Percentiles rank a stretch among this genome's conserved stretches.
phyloP scores from a whole-genome alignment of 73 alveolate species.

The Stentor coeruleus region DNA sequence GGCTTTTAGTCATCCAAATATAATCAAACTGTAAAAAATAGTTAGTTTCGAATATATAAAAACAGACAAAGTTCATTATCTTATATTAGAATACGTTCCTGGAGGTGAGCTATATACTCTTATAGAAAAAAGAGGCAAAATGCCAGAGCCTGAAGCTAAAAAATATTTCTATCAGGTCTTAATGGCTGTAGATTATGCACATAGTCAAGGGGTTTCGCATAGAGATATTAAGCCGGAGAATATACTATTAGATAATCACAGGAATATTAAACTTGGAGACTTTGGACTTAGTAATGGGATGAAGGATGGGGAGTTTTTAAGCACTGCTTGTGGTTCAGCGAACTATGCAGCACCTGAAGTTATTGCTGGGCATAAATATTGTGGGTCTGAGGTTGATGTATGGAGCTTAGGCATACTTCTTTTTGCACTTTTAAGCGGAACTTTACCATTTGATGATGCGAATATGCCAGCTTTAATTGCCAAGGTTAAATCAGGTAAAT shows the following conservation, averaged over 20 bases:
- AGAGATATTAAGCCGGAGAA: slow-evolving; percentile 61
- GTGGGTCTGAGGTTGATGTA: slow-evolving; percentile 61
- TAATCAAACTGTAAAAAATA: slow-evolving; percentile 56
- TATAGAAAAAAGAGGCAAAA: slow-evolving; percentile 75
- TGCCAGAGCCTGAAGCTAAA: slow-evolving; percentile 79
- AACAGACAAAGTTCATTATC: slow-evolving; percentile 78
- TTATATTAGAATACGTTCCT: slow-evolving; percentile 87
- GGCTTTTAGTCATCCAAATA: slow-evolving; percentile 84
- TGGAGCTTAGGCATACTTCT: slow-evolving; percentile 90
- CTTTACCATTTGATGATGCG: slow-evolving; percentile 95
- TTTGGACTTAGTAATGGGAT: slow-evolving; percentile 57
- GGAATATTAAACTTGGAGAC: slow-evolving; percentile 54
- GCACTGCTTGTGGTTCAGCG: slow-evolving; percentile 93
- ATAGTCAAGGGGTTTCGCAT: slow-evolving; percentile 38
- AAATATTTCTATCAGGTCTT: slow-evolving; percentile 24
- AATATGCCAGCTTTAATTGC: slow-evolving; percentile 60
- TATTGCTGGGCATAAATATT: slow-evolving; percentile 61
- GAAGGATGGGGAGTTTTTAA: slow-evolving; percentile 79
- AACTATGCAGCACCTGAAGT: slow-evolving; percentile 96
- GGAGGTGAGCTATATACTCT: slow-evolving; percentile 92
- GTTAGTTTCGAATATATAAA: slow-evolving; percentile 72
- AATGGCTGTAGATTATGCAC: slow-evolving; percentile 40
- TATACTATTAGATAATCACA: slow-evolving; percentile 21
- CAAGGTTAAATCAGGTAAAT: slow-evolving; percentile 58
- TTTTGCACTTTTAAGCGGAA: slow-evolving; percentile 90